Base-by-base conservation (phyloP, 768 basidiomycete genomes). In the Tubosaeta sp. region DNA sequence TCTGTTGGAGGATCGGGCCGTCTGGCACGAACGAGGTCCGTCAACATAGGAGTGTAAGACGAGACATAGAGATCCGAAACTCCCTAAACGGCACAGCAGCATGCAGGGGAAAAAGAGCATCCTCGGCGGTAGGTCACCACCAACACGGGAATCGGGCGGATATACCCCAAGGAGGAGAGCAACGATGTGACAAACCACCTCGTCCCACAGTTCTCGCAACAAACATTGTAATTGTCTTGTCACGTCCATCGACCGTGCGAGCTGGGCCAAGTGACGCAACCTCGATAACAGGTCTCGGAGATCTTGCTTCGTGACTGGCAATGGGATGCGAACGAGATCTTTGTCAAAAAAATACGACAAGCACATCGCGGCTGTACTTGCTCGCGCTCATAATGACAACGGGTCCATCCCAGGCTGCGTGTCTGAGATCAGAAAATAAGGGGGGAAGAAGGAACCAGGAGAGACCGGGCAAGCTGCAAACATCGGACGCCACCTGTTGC, bases 361-460 rank as follows among this genome's bases (percentile, higher is more conserved):
- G 19, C n/a, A 19, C 36, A 21, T 38, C 36, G 13, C 36, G 21
- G 10, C 18, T 6, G 3, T 21, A 44, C 19, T 36, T n/a, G 46
- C 60, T 54, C n/a, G 63, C 53, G 41, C 69, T 72, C 36, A 71
- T 51, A 19, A 73, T 45, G 16, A 44, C 56, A 16, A 69, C 55
- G 1, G 67, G 64, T 10, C 43, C 1, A 63, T 10, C 43, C 0
- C 18, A 30, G 18, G 29, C 29, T 12, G 19, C 19, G 9, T 12
- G 19, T 38, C 11, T 18, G 19, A 21, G 19, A 19, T 38, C 18
- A 21, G 5, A 38, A 10, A 21, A 38, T 9, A 10, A n/a, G 36
- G 36, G 19, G n/a, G n/a, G n/a, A n/a, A n/a, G n/a, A n/a, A n/a
- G n/a, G n/a, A n/a, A n/a, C n/a, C n/a, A 38, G 43, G 10, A 44